phyloP scores from a whole-genome alignment of 768 basidiomycete species.

The Artomyces pyxidatus region DNA sequence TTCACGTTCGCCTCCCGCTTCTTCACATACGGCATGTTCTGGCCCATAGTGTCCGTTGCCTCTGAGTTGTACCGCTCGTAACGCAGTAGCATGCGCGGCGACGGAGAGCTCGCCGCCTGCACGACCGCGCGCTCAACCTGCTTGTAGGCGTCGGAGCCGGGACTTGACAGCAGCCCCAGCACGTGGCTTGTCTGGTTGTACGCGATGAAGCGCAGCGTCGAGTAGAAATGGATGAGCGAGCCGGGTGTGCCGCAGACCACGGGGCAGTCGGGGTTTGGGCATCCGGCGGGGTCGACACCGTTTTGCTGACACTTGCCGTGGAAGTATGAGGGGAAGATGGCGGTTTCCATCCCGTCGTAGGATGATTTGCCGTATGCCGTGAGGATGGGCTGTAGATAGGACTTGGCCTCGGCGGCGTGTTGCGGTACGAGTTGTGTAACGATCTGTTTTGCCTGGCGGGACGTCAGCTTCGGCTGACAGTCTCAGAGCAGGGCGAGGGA shows the following conservation, averaged over 20 bases:
- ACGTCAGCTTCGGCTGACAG: conserved; percentile 9
- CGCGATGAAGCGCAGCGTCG: conserved; percentile 38
- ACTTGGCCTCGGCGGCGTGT: conserved; percentile 15
- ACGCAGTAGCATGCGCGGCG: conserved; percentile 9
- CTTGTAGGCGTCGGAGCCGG: conserved; percentile 34
- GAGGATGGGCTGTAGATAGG: conserved; percentile 40
- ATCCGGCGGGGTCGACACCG: conserved; percentile 55
- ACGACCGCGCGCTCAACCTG: conserved; percentile 35
- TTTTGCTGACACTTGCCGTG: conserved; percentile 64
- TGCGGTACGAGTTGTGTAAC: conserved; percentile 25
- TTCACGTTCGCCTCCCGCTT: conserved; percentile 18
- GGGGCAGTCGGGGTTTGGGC: conserved; percentile 74
- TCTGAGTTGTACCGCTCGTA: conserved; percentile 5
- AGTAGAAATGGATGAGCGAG: conserved; percentile 64
- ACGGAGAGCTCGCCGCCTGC: conserved; percentile 23
- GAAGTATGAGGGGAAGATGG: conserved; percentile 65
- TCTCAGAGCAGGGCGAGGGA: neutral
- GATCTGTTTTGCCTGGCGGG: conserved; percentile 30
- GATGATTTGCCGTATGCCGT: conserved; percentile 36
- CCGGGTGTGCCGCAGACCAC: conserved; percentile 80
- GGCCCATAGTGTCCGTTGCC: neutral
- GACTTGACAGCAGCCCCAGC: conserved; percentile 27
- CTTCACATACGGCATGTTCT: conserved; percentile 7
- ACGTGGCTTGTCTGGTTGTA: conserved; percentile 33
- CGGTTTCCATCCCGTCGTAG: conserved; percentile 37